These are phyloP conservation scores for Apophysomyces ossiformis DNA, from an alignment of 371 early-diverging fungal genomes.

Conservation along the genomic window DNA sequence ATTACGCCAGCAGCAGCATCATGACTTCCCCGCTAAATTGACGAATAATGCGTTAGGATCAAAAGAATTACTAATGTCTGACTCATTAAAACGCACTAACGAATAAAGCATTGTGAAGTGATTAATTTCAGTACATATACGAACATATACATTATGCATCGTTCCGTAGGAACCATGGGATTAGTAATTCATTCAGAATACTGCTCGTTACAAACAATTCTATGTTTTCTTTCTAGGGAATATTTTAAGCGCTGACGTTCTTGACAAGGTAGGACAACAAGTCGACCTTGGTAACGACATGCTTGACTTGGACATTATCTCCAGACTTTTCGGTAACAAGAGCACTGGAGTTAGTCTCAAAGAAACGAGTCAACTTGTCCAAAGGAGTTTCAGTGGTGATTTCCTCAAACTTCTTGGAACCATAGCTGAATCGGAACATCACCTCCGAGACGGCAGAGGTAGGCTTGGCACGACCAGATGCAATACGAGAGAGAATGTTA, in stretches of 20 bases:
- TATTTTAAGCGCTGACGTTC: constrained; percentile 26
- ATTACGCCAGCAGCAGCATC: too few relatives aligned
- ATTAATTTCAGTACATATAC: too few relatives aligned
- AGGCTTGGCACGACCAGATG: constrained; percentile 70
- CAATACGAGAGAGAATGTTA: constrained; percentile 83
- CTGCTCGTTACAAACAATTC: background rate
- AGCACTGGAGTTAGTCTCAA: constrained; percentile 89
- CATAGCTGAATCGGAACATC: constrained; percentile 80
- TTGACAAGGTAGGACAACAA: constrained; percentile 82
- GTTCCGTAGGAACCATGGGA: too few relatives aligned
- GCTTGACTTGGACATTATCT: constrained; percentile 68
- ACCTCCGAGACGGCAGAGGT: constrained; percentile 73
- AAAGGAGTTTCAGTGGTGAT: constrained; percentile 85
- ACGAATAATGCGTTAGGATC: too few relatives aligned
- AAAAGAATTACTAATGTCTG: too few relatives aligned
- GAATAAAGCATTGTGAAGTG: too few relatives aligned
- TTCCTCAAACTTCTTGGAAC: constrained; percentile 76
- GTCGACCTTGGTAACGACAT: constrained; percentile 93
- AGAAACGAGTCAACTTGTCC: constrained; percentile 83
- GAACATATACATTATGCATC: too few relatives aligned
- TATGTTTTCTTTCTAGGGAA: background rate
- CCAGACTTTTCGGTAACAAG: constrained; percentile 70
- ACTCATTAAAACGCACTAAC: too few relatives aligned
- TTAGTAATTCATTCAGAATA: too few relatives aligned
- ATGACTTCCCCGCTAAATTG: too few relatives aligned